These are phyloP conservation scores for Penicillium sp. DNA, from an alignment of 2,329 filamentous ascomycete genomes.

Conservation along the genomic window DNA sequence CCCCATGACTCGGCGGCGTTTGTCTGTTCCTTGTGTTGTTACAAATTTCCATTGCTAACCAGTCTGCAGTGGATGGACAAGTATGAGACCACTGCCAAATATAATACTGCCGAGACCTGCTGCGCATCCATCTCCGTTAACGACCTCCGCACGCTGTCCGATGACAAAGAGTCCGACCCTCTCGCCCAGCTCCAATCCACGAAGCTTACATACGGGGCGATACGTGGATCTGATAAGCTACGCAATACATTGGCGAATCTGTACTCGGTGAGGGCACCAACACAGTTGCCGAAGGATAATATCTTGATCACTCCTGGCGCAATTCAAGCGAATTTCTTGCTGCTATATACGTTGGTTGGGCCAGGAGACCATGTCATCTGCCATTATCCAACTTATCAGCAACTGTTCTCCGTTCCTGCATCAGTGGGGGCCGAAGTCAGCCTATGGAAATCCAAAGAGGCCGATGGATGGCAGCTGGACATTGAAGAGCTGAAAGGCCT, in stretches of 20 bases:
- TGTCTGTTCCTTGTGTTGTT: background rate
- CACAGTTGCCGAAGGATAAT: constrained; percentile 57
- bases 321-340: constrained; percentile 78
- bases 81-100: constrained; percentile 53
- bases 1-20: constrained; percentile 1
- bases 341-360: constrained; percentile 70
- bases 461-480: constrained; percentile 67
- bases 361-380: constrained; percentile 81
- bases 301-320: constrained; percentile 76
- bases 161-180: constrained; percentile 51
- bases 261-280: constrained; percentile 58
- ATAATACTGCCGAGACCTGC: constrained; percentile 60
- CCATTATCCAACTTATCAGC: constrained; percentile 83
- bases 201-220: constrained; percentile 70
- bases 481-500: constrained; percentile 64
- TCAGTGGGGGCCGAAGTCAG: constrained; percentile 74
- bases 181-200: constrained; percentile 50
- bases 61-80: constrained; percentile 56
- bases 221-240: constrained; percentile 65
- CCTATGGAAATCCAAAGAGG: constrained; percentile 68
- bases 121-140: constrained; percentile 57
- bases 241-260: constrained; percentile 64
- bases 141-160: constrained; percentile 53
- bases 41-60: constrained; percentile 3
- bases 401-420: constrained; percentile 72